Conservation (phyloP, 345 rosid species). For the Eutrema heterophyllum region DNA sequence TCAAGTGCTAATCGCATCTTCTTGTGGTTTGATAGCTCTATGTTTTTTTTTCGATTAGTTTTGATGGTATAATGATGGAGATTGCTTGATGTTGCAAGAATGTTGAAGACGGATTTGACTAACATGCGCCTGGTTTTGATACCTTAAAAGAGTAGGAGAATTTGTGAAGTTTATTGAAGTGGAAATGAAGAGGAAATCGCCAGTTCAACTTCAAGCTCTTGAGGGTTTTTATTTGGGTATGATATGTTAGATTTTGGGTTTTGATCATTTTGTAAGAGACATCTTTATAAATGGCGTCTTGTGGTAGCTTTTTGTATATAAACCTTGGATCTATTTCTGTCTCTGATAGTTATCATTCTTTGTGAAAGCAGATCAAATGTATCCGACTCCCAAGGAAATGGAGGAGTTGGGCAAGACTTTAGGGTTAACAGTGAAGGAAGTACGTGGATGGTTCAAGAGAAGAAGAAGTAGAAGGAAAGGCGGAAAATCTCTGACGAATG, state of each 20-base stretch:
- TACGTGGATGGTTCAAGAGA: constrained; percentile 76
- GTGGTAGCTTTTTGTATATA: not conserved
- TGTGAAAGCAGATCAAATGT: constrained; percentile 50
- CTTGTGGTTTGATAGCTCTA: not conserved
- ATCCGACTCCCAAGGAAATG: constrained; percentile 53
- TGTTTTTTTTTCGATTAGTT: not conserved
- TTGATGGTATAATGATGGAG: not conserved
- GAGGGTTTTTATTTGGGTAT: constrained; percentile 60
- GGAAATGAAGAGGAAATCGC: constrained; percentile 68
- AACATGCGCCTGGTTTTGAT: not conserved
- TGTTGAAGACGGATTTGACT: constrained; percentile 23
- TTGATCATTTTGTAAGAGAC: not conserved
- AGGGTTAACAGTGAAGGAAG: constrained; percentile 67
- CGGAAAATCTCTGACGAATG: constrained; percentile 21
- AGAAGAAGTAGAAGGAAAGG: constrained; percentile 46
- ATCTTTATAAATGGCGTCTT: not conserved
- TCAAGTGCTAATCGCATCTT: constrained; percentile 9
- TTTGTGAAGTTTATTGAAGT: not conserved
- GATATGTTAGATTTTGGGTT: not conserved
- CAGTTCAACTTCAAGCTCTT: constrained; percentile 65
- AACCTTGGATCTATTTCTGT: not conserved
- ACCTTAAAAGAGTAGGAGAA: not conserved
- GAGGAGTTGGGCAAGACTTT: constrained; percentile 48
- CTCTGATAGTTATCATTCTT: not conserved
- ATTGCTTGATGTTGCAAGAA: constrained; percentile 26